These are phyloP conservation scores for Colletotrichum cereale DNA, from an alignment of 2,329 filamentous ascomycete species.

Conservation along the genomic window DNA sequence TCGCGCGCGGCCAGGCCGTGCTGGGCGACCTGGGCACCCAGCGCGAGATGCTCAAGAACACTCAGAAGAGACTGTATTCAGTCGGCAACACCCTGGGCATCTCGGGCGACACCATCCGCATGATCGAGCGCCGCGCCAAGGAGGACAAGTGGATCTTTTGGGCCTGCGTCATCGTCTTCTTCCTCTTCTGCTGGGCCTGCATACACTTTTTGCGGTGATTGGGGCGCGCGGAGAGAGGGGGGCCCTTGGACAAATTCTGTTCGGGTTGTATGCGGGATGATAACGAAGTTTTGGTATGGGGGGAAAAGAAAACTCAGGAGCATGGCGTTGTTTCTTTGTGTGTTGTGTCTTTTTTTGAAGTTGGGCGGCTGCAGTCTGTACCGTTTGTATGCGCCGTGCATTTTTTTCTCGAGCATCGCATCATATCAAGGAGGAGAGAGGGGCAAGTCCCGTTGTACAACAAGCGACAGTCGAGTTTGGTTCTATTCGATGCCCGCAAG, in stretches of 20 bases:
- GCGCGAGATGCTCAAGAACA: slow-evolving; percentile 94
- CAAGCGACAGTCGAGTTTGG: slow-evolving; percentile 31
- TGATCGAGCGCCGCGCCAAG: slow-evolving; percentile 90
- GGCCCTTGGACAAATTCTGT: neutral
- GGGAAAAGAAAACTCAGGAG: slow-evolving; percentile 8
- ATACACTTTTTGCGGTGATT: slow-evolving; percentile 82
- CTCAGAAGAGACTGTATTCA: slow-evolving; percentile 89
- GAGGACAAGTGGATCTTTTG: slow-evolving; percentile 99
- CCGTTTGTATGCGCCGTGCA: slow-evolving; percentile 3
- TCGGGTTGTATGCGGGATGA: neutral
- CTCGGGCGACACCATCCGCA: slow-evolving; percentile 95
- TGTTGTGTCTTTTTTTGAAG: neutral
- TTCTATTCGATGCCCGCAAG: slow-evolving; percentile 51
- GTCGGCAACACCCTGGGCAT: slow-evolving; percentile 95
- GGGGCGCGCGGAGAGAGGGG: neutral
- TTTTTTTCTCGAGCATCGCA: slow-evolving; percentile 16
- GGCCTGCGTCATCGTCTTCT: slow-evolving; percentile 86
- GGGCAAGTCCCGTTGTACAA: slow-evolving; percentile 26
- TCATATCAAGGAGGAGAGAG: neutral
- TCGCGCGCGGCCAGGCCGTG: slow-evolving; percentile 91
- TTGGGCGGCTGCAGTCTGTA: slow-evolving; percentile 18
- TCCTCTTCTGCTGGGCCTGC: slow-evolving; percentile 92
- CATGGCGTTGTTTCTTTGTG: slow-evolving; percentile 22
- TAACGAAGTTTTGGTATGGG: too few species aligned
- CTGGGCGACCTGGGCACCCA: slow-evolving; percentile 90